Base-by-base conservation (phyloP, 1,139 yeast species). In the Candida sanyaensis region DNA sequence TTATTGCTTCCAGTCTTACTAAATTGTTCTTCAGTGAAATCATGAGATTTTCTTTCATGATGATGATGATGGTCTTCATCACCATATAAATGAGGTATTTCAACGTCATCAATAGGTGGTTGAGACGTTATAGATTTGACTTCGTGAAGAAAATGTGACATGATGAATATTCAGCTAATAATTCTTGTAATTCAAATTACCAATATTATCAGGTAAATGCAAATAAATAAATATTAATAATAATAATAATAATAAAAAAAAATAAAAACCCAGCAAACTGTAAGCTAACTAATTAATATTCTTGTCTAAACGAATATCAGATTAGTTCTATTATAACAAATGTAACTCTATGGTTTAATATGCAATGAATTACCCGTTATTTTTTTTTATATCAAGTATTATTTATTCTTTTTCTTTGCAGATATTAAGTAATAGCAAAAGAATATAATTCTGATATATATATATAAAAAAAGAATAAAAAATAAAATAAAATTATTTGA, bases 41-140 rank as follows among this genome's bases (percentile, higher is more conserved):
- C 58, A 39, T 55, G 59, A 9, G 59, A 54, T 29, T 45, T 51
- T 10, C 42, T 48, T 10, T 47, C 49, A 12, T 13, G 34, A 26
- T 44, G 42, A n/a, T n/a, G n/a, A 11, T 42, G 33, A 8, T 45
- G 44, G 12, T 41, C 13, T 31, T 50, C 54, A 21, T 51, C 52
- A 12, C 55, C 53, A 41, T 59, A 62, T 34, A 61, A 50, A 26
- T 61, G 52, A 21, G 67, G 66, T 4, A 63, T 56, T 37, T 53
- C 51, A 11, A 24, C 26, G 29, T 66, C 61, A 33, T 53, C 56
- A 26, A 53, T 47, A 6, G 49, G 52, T 24, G 47, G 48, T n/a
- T 53, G 45, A 7, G 56, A 50, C 12, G 53, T 41, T 10, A 51
- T 46, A 6, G 56, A 49, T 34, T 47, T 46, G 10, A 55, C 52